phyloP scores from a whole-genome alignment of 345 rosid species.

The Geranium brycei region DNA sequence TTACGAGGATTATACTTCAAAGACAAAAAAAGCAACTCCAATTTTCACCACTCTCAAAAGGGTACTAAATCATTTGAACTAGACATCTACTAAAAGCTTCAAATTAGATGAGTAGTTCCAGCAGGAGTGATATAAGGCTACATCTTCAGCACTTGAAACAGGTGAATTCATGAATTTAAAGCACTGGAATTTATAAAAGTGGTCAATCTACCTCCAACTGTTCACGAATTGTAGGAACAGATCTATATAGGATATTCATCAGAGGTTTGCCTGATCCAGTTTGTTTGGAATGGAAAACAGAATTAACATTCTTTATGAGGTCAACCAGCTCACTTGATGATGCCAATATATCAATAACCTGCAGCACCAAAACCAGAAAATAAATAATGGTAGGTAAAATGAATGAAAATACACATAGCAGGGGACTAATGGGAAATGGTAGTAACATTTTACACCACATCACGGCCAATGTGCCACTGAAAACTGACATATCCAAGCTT shows the following conservation, averaged over 20 bases:
- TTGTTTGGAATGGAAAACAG: slow-evolving; percentile 51
- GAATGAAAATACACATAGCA: not conserved
- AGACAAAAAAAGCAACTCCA: too few species aligned
- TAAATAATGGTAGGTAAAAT: slow-evolving; percentile 2
- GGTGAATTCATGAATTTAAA: not conserved
- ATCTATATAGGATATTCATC: slow-evolving; percentile 33
- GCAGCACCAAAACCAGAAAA: slow-evolving; percentile 12
- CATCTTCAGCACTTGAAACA: too few species aligned
- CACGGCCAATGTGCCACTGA: not conserved
- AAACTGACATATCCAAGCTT: not conserved
- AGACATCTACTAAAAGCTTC: not conserved
- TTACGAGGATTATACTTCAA: not conserved
- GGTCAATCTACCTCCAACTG: slow-evolving; percentile 50
- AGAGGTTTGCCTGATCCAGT: slow-evolving; percentile 37
- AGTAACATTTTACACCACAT: not conserved
- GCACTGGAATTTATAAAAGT: not conserved
- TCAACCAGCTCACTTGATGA: slow-evolving; percentile 60
- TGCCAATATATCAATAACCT: slow-evolving; percentile 58
- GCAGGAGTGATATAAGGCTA: not conserved
- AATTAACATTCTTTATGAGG: slow-evolving; percentile 53
- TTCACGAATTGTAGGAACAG: slow-evolving; percentile 57
- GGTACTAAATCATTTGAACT: not conserved
- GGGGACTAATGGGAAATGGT: not conserved
- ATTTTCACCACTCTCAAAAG: not conserved
- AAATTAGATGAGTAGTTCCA: not conserved